Conservation (phyloP, 2,329 filamentous ascomycete species). For the Trichoderma oligosporum region DNA sequence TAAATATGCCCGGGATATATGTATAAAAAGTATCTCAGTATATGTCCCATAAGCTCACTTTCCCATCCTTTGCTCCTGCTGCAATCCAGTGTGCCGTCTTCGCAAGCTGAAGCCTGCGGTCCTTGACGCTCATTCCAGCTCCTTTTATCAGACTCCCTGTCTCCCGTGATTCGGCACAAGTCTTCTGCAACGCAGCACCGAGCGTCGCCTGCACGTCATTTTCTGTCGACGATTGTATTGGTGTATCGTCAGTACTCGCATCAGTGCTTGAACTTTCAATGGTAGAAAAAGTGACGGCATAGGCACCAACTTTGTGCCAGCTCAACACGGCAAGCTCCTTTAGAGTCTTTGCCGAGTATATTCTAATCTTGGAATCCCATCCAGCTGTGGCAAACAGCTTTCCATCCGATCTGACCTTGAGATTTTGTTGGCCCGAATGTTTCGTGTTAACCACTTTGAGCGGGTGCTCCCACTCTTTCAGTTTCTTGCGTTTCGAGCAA, state of each 20-base stretch:
- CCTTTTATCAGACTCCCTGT: neutral
- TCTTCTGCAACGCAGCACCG: neutral
- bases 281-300: slow-evolving; percentile 69
- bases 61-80: slow-evolving; percentile 89
- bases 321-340: slow-evolving; percentile 88
- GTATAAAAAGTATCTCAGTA: slow-evolving; percentile 50
- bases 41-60: slow-evolving; percentile 92
- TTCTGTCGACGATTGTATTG: neutral
- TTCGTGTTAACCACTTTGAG: slow-evolving; percentile 69
- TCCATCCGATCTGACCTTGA: slow-evolving; percentile 73
- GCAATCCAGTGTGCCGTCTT: slow-evolving; percentile 81
- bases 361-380: slow-evolving; percentile 78
- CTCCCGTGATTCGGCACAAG: neutral
- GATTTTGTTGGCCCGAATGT: slow-evolving; percentile 83
- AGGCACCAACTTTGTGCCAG: slow-evolving; percentile 89
- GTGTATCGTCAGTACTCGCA: neutral
- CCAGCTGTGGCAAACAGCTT: slow-evolving; percentile 85
- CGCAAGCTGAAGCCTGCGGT: slow-evolving; percentile 60
- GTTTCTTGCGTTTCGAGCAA: slow-evolving; percentile 16
- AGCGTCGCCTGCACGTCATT: neutral
- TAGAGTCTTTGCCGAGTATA: slow-evolving; percentile 78
- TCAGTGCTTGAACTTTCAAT: slow-evolving; percentile 27
- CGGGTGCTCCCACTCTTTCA: slow-evolving; percentile 42
- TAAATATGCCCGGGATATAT: neutral
- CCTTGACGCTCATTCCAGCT: slow-evolving; percentile 47